These are phyloP conservation scores for Entophlyctis helioformis DNA, from an alignment of 192 early-diverging fungal genomes.

Conservation along the genomic window DNA sequence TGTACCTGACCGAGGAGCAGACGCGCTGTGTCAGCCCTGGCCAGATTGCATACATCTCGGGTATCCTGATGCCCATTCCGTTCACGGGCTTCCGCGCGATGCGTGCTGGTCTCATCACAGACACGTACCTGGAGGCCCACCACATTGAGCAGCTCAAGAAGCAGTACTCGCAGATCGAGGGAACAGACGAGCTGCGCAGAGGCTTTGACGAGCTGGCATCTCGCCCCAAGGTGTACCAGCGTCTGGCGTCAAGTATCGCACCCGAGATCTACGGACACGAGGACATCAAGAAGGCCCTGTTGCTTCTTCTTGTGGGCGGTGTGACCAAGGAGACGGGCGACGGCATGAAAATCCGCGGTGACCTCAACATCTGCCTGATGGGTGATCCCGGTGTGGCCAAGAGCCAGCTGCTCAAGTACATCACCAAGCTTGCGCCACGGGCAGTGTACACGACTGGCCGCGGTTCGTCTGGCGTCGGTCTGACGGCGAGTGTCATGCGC, in stretches of 20 bases:
- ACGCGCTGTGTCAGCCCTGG: slow-evolving; percentile 78
- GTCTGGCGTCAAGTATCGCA: slow-evolving; percentile 74
- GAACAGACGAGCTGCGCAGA: slow-evolving; percentile 30
- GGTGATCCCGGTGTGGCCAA: slow-evolving; percentile 98
- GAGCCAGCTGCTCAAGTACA: slow-evolving; percentile 91
- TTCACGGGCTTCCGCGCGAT: slow-evolving; percentile 87
- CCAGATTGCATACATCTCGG: slow-evolving; percentile 70
- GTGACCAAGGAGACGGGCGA: slow-evolving; percentile 90
- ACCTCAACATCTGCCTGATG: slow-evolving; percentile 95
- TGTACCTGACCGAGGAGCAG: slow-evolving; percentile 71
- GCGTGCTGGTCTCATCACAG: slow-evolving; percentile 81
- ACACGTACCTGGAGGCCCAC: slow-evolving; percentile 89
- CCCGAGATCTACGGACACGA: slow-evolving; percentile 60
- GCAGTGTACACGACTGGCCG: slow-evolving; percentile 95
- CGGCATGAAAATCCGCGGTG: slow-evolving; percentile 93
- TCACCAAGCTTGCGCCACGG: slow-evolving; percentile 86
- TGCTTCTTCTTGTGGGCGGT: slow-evolving; percentile 84
- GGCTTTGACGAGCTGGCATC: slow-evolving; percentile 45
- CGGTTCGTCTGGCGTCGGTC: slow-evolving; percentile 88
- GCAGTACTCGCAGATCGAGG: slow-evolving; percentile 55
- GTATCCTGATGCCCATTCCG: slow-evolving; percentile 84
- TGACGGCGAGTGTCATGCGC: slow-evolving; percentile 88
- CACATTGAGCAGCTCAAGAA: slow-evolving; percentile 80
- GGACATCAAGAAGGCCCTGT: slow-evolving; percentile 54
- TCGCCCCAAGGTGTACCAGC: slow-evolving; percentile 64